These are phyloP conservation scores for Diplodia scrobiculata DNA, from an alignment of 2,329 filamentous ascomycete genomes.

Conservation along the genomic window DNA sequence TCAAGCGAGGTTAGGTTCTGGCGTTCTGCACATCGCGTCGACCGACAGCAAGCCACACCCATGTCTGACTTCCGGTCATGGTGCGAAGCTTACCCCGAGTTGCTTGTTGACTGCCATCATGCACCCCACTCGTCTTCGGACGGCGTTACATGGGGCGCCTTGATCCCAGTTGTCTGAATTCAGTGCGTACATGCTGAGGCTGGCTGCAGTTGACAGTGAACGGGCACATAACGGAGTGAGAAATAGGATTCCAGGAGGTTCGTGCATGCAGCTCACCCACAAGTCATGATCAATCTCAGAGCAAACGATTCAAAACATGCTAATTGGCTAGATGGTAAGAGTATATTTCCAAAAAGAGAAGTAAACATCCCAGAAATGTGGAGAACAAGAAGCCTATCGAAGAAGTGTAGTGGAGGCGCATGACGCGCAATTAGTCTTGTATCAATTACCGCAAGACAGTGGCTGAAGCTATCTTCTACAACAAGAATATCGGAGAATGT, in stretches of 20 bases:
- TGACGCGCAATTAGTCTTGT: conserved; percentile 22
- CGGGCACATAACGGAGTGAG: not conserved
- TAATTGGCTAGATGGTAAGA: conserved; percentile 5
- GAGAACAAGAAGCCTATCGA: not conserved
- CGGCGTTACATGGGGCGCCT: not conserved
- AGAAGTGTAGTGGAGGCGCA: not conserved
- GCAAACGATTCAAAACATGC: not conserved
- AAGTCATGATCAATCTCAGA: not conserved
- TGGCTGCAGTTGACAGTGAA: not conserved
- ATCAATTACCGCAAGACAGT: conserved; percentile 14
- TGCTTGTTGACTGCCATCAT: not conserved
- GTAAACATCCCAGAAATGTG: not conserved
- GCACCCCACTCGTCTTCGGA: not conserved
- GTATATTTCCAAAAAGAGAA: not conserved
- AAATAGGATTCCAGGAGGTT: not conserved
- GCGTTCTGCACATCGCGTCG: not conserved
- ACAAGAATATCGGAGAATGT: not conserved
- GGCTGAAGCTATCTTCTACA: conserved; percentile 15
- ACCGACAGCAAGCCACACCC: not conserved
- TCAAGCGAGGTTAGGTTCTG: not conserved
- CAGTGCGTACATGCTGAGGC: not conserved
- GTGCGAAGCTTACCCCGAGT: not conserved
- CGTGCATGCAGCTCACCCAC: not conserved
- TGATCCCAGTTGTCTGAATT: not conserved
- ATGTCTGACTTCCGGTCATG: not conserved